Evolutionary conservation across 768 basidiomycete species (phyloP), one percentile per base, ranked within the genome.

Genomic region (Dentipellis sp.): DNA sequence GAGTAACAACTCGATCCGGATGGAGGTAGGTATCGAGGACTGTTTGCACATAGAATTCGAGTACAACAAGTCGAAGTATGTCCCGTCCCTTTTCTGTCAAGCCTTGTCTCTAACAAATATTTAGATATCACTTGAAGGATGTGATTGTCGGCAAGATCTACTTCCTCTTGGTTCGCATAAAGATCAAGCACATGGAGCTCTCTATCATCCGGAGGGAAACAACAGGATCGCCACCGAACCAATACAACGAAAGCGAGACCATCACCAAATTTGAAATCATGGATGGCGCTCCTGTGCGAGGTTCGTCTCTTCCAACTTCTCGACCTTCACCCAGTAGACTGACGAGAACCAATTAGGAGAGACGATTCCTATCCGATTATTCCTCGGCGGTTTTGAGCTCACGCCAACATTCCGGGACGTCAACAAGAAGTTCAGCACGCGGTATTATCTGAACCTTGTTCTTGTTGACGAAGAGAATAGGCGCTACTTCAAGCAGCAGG

Each of bases 131-230:
- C 68, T 73, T 98, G 58, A 98, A 97, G 73, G 95, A 98, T 67
- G 97, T 98, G 53, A 98, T 98, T 48, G 94, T 99, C 29, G 97
- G 97, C 71, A 98, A 98, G 78, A 97, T 98, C 68, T 98, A 95
- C 75, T 98, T 99, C 75, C 77, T 99, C 52, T 86, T 98, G 45
- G 94, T 98, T 8, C 86, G 97, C 55, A 98, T 99, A 78, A 98
- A 91, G 78, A 99, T 98, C 74, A 97, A 99, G 72, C 94, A 98
- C 64, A 98, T 98, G 95, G 94, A 99, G 68, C 77, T 97, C 23
- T 97, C 94, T 14, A 97, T 97, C 67, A 98, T 99, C 62, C 86
- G 95, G 39, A 81, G 94, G 19, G 97, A 98, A 71, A 99, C 97
- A 19, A 98, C 95, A 0, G 95, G 95, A 11, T 80, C 94, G 12